Conservation (phyloP, 1,284 basidiomycete genomes). For the Ustilago lituana region DNA sequence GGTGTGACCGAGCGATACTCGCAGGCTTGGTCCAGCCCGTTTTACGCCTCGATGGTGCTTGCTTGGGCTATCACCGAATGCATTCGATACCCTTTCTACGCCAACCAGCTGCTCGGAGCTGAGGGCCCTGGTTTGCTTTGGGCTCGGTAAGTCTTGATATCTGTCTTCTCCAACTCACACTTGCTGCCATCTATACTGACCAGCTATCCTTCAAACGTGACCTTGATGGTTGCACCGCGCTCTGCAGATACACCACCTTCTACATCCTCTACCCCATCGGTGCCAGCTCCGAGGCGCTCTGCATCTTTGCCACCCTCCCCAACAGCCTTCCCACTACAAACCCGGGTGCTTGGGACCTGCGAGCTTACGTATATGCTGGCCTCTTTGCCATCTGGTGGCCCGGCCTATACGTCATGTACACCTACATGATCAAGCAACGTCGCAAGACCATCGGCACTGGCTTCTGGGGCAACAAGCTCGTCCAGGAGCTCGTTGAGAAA, state of each 20-base stretch:
- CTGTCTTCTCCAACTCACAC: too few species aligned
- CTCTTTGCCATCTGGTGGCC: slow-evolving; percentile 91
- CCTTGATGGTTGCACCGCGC: too few species aligned
- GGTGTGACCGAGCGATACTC: slow-evolving; percentile 67
- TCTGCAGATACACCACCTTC: slow-evolving; percentile 93
- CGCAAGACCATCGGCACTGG: slow-evolving; percentile 76
- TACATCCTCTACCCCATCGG: slow-evolving; percentile 91
- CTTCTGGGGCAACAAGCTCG: slow-evolving; percentile 58
- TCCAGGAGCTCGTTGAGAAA: slow-evolving; percentile 51
- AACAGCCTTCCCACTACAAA: slow-evolving; percentile 48
- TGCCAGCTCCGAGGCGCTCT: slow-evolving; percentile 86
- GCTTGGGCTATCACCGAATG: slow-evolving; percentile 94
- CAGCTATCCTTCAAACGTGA: too few species aligned
- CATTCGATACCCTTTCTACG: slow-evolving; percentile 91
- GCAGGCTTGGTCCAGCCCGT: slow-evolving; percentile 72
- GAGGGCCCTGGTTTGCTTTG: slow-evolving; percentile 57
- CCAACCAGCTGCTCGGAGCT: slow-evolving; percentile 72
- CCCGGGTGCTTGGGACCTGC: slow-evolving; percentile 37
- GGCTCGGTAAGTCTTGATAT: too few species aligned
- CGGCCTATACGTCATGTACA: slow-evolving; percentile 86
- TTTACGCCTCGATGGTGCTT: slow-evolving; percentile 90
- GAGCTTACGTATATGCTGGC: slow-evolving; percentile 70
- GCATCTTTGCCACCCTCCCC: slow-evolving; percentile 82
- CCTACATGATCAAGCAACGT: slow-evolving; percentile 86
- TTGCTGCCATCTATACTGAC: too few species aligned